phyloP scores from a whole-genome alignment of 495 filamentous ascomycete genomes.

The Penicillium salamii region DNA sequence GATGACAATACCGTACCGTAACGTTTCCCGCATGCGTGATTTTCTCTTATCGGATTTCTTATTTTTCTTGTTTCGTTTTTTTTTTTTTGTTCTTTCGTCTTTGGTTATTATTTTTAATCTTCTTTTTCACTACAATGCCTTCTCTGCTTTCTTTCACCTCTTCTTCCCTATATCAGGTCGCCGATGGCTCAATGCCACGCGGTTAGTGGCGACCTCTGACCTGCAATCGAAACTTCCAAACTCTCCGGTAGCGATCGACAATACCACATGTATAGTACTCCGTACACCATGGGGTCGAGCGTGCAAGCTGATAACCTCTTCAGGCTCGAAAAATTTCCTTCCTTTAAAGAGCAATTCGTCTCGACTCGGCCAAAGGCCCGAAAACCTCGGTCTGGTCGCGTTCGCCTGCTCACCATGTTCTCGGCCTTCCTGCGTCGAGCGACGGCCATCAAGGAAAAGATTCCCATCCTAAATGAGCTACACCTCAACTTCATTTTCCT shows the following conservation, averaged over 20 bases:
- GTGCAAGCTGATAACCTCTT: background rate
- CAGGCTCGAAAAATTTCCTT: conserved; percentile 20
- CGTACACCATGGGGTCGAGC: background rate
- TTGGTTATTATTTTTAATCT: background rate
- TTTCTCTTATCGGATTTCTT: background rate
- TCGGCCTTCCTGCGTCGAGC: conserved; percentile 22
- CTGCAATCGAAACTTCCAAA: conserved; percentile 17
- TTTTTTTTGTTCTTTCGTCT: background rate
- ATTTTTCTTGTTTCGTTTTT: background rate
- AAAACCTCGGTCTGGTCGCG: conserved; percentile 14
- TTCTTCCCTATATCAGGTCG: background rate
- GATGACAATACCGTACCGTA: conserved; percentile 8
- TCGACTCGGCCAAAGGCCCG: conserved; percentile 11
- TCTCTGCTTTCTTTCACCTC: background rate
- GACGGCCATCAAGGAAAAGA: conserved; percentile 20
- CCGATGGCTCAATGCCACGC: conserved; percentile 20
- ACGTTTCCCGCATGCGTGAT: conserved; percentile 4
- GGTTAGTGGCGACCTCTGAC: conserved; percentile 16
- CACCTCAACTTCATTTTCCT: conserved; percentile 81
- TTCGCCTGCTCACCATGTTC: conserved; percentile 28
- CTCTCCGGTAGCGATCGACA: conserved; percentile 19
- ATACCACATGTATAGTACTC: conserved; percentile 16
- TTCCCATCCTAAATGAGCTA: conserved; percentile 43
- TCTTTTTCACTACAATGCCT: background rate
- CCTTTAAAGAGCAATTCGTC: conserved; percentile 9